These are phyloP conservation scores for Suhomyces bokatorum DNA, from an alignment of 1,139 yeast genomes.

Conservation along the genomic window DNA sequence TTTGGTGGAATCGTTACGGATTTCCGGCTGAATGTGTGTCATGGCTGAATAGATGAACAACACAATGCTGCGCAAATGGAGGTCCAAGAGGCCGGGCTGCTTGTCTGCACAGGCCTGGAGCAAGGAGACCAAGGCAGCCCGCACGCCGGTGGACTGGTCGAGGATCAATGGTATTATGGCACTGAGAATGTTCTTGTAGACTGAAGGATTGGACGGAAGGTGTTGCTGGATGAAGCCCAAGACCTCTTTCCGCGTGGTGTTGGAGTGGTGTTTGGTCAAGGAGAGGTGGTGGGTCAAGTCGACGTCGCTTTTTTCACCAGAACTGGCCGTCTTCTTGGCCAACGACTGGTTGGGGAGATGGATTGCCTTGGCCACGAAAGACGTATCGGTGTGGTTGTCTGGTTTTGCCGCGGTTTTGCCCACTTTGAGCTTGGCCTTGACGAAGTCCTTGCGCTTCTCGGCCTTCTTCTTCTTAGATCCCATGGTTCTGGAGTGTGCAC, in stretches of 20 bases:
- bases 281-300: conserved; percentile 62
- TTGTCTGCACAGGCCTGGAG: conserved; percentile 50
- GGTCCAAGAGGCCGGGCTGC: conserved; percentile 58
- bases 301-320: conserved; percentile 23
- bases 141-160: conserved; percentile 64
- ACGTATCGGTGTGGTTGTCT: conserved; percentile 78
- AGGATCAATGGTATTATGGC: conserved; percentile 58
- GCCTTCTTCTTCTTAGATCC: conserved; percentile 60
- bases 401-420: conserved; percentile 79
- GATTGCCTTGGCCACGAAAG: conserved; percentile 75
- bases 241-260: conserved; percentile 73
- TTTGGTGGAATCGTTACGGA: conserved; percentile 68
- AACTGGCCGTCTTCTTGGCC: conserved; percentile 20
- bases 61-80: conserved; percentile 67
- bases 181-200: conserved; percentile 58
- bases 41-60: conserved; percentile 87
- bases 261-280: conserved; percentile 75
- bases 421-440: conserved; percentile 79
- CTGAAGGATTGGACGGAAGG: conserved; percentile 50
- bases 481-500: conserved; percentile 28
- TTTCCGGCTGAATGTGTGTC: conserved; percentile 83
- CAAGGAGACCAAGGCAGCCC: conserved; percentile 58
- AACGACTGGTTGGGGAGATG: conserved; percentile 60
- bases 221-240: conserved; percentile 49
- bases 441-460: conserved; percentile 73